Evolutionary conservation across 2,329 filamentous ascomycete genomes (phyloP).

Genomic region (Fusarium guadeloupense): DNA sequence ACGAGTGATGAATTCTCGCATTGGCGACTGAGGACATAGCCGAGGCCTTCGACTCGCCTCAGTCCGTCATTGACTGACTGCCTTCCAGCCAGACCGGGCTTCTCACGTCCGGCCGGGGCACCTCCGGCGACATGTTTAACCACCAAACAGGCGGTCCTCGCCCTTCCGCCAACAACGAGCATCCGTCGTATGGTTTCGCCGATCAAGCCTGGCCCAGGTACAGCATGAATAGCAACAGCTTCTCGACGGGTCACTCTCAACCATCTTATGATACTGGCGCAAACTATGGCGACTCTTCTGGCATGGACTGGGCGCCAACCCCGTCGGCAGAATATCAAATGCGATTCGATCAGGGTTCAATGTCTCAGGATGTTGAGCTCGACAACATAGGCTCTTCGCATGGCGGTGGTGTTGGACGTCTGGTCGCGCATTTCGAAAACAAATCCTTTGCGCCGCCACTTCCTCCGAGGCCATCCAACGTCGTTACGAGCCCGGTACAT

Average conservation of each 20-base stretch:
- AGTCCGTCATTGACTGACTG: conserved; percentile 49
- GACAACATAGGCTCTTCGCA: conserved; percentile 40
- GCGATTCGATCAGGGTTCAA: conserved; percentile 40
- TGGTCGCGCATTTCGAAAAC: conserved; percentile 55
- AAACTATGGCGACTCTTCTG: conserved; percentile 41
- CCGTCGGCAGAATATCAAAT: conserved; percentile 42
- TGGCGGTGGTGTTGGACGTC: conserved; percentile 47
- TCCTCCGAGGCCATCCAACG: conserved; percentile 48
- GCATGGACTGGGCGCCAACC: conserved; percentile 53
- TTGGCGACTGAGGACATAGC: conserved; percentile 48
- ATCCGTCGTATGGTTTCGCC: conserved; percentile 45
- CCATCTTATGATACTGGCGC: conserved; percentile 40
- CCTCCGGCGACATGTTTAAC: conserved; percentile 52
- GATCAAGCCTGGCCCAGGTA: conserved; percentile 48
- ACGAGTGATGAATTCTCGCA: conserved; percentile 51
- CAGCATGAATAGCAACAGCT: conserved; percentile 35
- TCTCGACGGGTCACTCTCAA: conserved; percentile 39
- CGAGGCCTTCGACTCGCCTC: conserved; percentile 52
- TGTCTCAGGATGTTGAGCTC: conserved; percentile 43
- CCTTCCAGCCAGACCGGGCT: conserved; percentile 48
- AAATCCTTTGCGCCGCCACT: conserved; percentile 50
- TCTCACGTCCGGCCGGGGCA: conserved; percentile 46
- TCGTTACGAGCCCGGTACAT: conserved; percentile 40
- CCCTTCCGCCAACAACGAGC: conserved; percentile 43
- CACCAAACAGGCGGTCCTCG: conserved; percentile 47